Conservation (phyloP, 2,329 filamentous ascomycete genomes). For the Colletotrichum gigasporum region DNA sequence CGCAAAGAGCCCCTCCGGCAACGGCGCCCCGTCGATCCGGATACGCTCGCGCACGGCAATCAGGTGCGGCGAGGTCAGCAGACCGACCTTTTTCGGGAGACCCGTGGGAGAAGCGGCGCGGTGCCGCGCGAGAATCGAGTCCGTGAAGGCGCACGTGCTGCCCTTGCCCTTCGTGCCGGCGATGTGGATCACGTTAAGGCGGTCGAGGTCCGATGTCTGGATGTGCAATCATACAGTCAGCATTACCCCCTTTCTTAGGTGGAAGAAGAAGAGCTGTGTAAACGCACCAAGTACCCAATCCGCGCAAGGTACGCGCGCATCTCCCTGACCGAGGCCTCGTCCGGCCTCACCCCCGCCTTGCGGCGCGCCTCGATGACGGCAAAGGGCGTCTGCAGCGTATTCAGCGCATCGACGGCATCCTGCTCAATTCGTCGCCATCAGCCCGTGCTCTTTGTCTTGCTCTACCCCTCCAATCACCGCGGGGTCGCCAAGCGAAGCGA, state of each 20-base stretch:
- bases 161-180: slow-evolving; percentile 96
- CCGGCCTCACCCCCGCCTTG: slow-evolving; percentile 76
- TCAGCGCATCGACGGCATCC: slow-evolving; percentile 88
- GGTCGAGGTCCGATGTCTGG: slow-evolving; percentile 46
- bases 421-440: slow-evolving; percentile 46
- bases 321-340: slow-evolving; percentile 69
- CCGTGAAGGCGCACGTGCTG: slow-evolving; percentile 85
- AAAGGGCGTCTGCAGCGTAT: slow-evolving; percentile 90
- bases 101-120: slow-evolving; percentile 27
- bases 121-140: slow-evolving; percentile 69
- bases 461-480: neutral
- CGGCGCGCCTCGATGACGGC: slow-evolving; percentile 81
- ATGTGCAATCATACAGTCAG: neutral
- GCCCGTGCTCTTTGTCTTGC: neutral
- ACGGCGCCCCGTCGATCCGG: slow-evolving; percentile 76
- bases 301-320: slow-evolving; percentile 78
- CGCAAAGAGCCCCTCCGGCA: slow-evolving; percentile 75
- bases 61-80: slow-evolving; percentile 88
- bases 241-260: neutral
- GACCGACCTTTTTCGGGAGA: slow-evolving; percentile 64
- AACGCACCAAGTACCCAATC: slow-evolving; percentile 18
- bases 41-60: slow-evolving; percentile 87
- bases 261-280: neutral
- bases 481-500: neutral
- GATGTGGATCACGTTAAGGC: slow-evolving; percentile 75